Conservation (phyloP, 306 rosid genomes). For the Delonix regia region DNA sequence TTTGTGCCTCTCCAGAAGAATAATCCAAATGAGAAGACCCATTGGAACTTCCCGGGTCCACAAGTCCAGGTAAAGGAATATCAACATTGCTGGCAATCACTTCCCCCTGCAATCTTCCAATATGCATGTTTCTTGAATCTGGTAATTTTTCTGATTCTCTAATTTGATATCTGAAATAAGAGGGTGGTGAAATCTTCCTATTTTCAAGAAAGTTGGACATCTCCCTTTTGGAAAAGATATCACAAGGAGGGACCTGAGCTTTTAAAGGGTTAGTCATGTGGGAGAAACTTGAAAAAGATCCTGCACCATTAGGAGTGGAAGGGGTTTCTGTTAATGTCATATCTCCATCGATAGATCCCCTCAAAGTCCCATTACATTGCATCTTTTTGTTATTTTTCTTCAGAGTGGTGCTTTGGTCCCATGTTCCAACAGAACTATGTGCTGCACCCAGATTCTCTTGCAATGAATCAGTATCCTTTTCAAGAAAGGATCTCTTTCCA, state of each 20-base stretch:
- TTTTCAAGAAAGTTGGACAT: constrained; percentile 70
- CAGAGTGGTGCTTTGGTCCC: constrained; percentile 20
- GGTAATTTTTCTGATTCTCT: constrained; percentile 45
- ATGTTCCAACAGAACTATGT: constrained; percentile 42
- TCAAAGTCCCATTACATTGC: constrained; percentile 38
- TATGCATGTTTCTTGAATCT: constrained; percentile 45
- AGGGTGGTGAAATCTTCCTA: constrained; percentile 57
- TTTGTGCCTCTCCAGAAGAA: constrained; percentile 40
- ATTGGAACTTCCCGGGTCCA: constrained; percentile 50
- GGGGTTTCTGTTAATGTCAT: constrained; percentile 42
- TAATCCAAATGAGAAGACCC: constrained; percentile 43
- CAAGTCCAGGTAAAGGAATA: constrained; percentile 38
- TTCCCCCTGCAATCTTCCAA: constrained; percentile 35
- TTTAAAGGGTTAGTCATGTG: constrained; percentile 64
- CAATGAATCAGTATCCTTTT: constrained; percentile 44
- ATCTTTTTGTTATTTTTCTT: constrained; percentile 37
- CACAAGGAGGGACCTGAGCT: constrained; percentile 82
- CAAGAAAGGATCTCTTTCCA: constrained; percentile 39
- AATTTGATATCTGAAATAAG: constrained; percentile 50
- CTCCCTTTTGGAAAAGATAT: constrained; percentile 72
- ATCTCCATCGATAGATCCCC: constrained; percentile 42
- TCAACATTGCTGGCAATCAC: constrained; percentile 28
- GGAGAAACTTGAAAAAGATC: constrained; percentile 42
- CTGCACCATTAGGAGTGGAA: constrained; percentile 46
- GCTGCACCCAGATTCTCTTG: constrained; percentile 44